phyloP scores from a whole-genome alignment of 345 rosid genomes.

The Trapa incisa region DNA sequence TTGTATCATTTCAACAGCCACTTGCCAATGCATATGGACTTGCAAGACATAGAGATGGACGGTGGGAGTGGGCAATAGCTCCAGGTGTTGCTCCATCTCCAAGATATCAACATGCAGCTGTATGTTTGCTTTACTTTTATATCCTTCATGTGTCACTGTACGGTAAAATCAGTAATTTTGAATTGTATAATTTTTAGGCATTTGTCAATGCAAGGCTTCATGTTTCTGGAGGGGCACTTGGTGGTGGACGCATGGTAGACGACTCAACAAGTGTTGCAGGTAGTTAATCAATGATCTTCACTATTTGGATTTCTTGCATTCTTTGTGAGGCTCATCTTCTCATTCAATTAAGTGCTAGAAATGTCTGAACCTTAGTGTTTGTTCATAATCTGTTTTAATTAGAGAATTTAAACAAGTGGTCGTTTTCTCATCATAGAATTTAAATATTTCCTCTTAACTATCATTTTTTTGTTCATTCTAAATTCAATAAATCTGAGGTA shows the following conservation, averaged over 20 bases:
- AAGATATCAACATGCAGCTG: conserved; percentile 99
- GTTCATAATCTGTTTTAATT: not conserved
- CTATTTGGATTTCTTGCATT: not conserved
- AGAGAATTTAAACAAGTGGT: not conserved
- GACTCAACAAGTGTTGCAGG: conserved; percentile 98
- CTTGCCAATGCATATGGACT: conserved; percentile 96
- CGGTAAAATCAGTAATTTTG: not conserved
- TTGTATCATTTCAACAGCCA: conserved; percentile 40
- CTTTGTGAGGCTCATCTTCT: not conserved
- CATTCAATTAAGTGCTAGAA: not conserved
- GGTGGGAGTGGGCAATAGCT: conserved; percentile 99
- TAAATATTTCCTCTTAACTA: not conserved
- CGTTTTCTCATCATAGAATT: not conserved
- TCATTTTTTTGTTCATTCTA: not conserved
- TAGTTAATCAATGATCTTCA: conserved; percentile 15
- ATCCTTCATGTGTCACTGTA: not conserved
- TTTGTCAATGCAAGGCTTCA: conserved; percentile 98
- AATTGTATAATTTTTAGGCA: conserved; percentile 36
- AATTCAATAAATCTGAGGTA: not conserved
- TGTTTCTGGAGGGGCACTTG: conserved; percentile 99
- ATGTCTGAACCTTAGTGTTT: too few relatives aligned
- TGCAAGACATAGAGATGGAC: conserved; percentile 99
- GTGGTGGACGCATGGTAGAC: conserved; percentile 99
- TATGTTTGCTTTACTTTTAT: conserved; percentile 25
- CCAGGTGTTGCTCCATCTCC: conserved; percentile 98